Evolutionary conservation across 495 filamentous ascomycete genomes (phyloP).

Genomic region (Trichoderma asperelloides): DNA sequence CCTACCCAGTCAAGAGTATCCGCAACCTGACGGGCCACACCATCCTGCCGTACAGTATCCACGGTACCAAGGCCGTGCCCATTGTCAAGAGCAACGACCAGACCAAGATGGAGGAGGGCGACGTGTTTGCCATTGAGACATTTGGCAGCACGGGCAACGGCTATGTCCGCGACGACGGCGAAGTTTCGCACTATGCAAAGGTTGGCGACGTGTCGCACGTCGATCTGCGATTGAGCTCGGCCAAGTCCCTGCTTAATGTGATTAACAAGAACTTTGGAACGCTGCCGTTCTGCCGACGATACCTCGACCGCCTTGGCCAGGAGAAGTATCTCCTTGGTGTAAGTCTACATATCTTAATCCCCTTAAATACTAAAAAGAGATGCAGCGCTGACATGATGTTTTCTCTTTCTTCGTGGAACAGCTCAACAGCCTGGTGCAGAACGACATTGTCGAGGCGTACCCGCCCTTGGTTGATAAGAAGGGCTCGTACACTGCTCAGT

Average conservation of each 20-base stretch:
- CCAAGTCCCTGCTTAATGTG: constrained; percentile 71
- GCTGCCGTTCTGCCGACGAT: constrained; percentile 75
- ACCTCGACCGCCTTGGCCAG: constrained; percentile 76
- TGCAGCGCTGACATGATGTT: background rate
- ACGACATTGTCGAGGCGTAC: constrained; percentile 82
- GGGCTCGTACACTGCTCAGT: constrained; percentile 92
- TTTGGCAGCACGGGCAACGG: constrained; percentile 90
- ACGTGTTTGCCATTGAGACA: constrained; percentile 88
- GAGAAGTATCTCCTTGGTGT: constrained; percentile 83
- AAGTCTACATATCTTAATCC: constrained; percentile 23
- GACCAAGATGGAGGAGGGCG: constrained; percentile 92
- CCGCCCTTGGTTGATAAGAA: constrained; percentile 86
- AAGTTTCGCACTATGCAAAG: constrained; percentile 71
- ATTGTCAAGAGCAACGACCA: constrained; percentile 74
- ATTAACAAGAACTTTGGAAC: constrained; percentile 93
- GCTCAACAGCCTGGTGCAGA: constrained; percentile 80
- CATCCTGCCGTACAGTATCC: constrained; percentile 78
- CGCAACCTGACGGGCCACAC: constrained; percentile 86
- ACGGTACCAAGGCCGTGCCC: constrained; percentile 80
- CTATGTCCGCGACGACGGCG: constrained; percentile 73
- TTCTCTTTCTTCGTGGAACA: constrained; percentile 25
- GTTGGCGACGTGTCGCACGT: constrained; percentile 55
- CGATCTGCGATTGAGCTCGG: constrained; percentile 60
- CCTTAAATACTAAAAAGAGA: background rate
- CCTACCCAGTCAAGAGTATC: constrained; percentile 74